Conservation (phyloP, 306 rosid genomes). For the Lathyrus aphaca region DNA sequence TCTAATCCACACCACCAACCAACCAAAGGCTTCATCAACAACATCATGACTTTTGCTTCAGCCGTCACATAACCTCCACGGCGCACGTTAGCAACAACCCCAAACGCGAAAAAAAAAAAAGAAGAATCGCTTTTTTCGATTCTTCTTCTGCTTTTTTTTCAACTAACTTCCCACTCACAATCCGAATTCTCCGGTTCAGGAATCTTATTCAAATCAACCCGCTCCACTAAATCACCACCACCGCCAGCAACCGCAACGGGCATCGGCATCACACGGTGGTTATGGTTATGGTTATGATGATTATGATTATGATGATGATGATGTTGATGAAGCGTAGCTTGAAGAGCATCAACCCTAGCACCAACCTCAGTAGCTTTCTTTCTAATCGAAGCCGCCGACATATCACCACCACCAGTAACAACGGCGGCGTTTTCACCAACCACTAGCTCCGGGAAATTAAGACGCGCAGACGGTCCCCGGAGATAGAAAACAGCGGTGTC, state of each 20-base stretch:
- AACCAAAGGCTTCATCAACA: slow-evolving; percentile 66
- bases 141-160: not conserved
- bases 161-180: slow-evolving; percentile 55
- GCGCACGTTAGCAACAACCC: slow-evolving; percentile 54
- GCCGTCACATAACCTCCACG: slow-evolving; percentile 50
- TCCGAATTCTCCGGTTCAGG: slow-evolving; percentile 90
- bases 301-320: slow-evolving; percentile 45
- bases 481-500: slow-evolving; percentile 92
- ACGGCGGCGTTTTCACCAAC: slow-evolving; percentile 42
- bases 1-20: slow-evolving; percentile 41
- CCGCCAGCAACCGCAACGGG: slow-evolving; percentile 39
- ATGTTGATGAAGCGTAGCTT: slow-evolving; percentile 52
- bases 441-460: slow-evolving; percentile 79
- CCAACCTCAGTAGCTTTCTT: slow-evolving; percentile 96
- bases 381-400: slow-evolving; percentile 87
- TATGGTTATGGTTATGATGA: slow-evolving; percentile 32
- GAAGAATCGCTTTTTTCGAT: not conserved
- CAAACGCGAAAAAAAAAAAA: not conserved
- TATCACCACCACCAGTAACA: slow-evolving; percentile 38
- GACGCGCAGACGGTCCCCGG: slow-evolving; percentile 88
- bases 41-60: slow-evolving; percentile 51
- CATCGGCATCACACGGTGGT: slow-evolving; percentile 37
- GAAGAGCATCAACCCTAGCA: slow-evolving; percentile 82
- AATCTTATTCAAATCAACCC: slow-evolving; percentile 79
- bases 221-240: slow-evolving; percentile 50